Evolutionary conservation across 495 filamentous ascomycete species (phyloP).

Genomic region (Aspergillus ostianus): DNA sequence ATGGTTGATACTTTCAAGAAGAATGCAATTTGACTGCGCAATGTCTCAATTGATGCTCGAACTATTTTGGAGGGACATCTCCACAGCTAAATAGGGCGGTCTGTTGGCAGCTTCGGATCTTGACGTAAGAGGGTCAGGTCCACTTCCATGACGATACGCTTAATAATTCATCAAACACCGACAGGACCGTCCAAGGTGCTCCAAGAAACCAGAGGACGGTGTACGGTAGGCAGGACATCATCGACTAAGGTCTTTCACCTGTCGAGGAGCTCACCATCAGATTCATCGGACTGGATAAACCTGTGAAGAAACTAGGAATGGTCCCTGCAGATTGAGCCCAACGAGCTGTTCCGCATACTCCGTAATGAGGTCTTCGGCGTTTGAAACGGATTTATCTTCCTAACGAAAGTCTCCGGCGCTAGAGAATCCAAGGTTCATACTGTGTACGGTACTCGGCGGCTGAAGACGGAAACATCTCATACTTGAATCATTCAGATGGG

Average conservation of each 20-base stretch:
- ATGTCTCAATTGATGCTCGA: neutral
- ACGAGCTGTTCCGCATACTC: neutral
- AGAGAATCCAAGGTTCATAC: neutral
- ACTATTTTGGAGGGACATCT: neutral
- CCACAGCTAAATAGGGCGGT: neutral
- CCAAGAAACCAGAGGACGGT: no score
- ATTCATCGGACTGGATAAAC: no score
- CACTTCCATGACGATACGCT: constrained; percentile 11
- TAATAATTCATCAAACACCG: neutral
- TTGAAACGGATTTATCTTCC: no score
- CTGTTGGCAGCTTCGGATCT: neutral
- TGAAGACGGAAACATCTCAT: neutral
- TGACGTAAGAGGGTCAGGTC: constrained; percentile 24
- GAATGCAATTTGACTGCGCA: neutral
- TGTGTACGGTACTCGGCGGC: neutral
- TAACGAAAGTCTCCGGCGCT: neutral
- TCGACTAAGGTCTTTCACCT: neutral
- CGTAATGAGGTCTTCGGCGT: no score
- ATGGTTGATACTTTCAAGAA: constrained; percentile 25
- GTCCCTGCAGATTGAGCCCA: neutral
- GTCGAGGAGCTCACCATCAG: no score
- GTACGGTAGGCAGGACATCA: neutral
- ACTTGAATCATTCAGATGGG: neutral
- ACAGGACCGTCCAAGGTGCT: neutral
- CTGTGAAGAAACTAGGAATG: neutral